These are phyloP conservation scores for Spathaspora sp. DNA, from an alignment of 805 yeast species.

Conservation along the genomic window DNA sequence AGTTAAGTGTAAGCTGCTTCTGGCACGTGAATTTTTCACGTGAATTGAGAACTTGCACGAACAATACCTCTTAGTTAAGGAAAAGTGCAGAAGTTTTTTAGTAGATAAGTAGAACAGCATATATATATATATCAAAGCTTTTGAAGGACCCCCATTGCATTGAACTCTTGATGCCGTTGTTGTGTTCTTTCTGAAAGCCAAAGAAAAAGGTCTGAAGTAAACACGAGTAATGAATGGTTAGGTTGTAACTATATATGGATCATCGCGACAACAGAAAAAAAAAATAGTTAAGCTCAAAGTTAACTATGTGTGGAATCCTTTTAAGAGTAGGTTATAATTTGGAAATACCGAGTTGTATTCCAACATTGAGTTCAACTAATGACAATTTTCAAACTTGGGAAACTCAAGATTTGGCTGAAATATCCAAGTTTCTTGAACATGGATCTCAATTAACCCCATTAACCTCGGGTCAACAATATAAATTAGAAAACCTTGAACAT, in stretches of 20 bases:
- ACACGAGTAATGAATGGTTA: too few species aligned
- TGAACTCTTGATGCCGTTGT: too few species aligned
- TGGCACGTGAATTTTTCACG: too few species aligned
- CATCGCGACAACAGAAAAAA: neutral
- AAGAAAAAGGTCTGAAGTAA: too few species aligned
- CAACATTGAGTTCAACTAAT: neutral
- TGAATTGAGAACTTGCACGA: too few species aligned
- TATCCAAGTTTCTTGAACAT: conserved; percentile 2
- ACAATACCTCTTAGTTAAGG: too few species aligned
- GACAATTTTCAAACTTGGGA: conserved; percentile 8
- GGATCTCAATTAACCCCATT: conserved; percentile 7
- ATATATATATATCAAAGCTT: too few species aligned
- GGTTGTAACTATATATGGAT: neutral
- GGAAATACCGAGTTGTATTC: conserved; percentile 6
- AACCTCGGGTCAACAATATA: conserved; percentile 17
- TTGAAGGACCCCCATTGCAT: too few species aligned
- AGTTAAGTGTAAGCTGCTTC: too few species aligned
- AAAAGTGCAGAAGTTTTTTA: too few species aligned
- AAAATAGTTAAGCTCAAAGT: neutral
- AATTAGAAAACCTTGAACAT: conserved; percentile 22
- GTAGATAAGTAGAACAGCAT: too few species aligned
- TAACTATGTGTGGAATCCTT: conserved; percentile 56
- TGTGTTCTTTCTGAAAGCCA: too few species aligned
- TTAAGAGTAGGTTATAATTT: conserved; percentile 20
- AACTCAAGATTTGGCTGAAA: conserved; percentile 1